Evolutionary conservation across 2,329 filamentous ascomycete genomes (phyloP).

Genomic region (Pseudogymnoascus sp.): DNA sequence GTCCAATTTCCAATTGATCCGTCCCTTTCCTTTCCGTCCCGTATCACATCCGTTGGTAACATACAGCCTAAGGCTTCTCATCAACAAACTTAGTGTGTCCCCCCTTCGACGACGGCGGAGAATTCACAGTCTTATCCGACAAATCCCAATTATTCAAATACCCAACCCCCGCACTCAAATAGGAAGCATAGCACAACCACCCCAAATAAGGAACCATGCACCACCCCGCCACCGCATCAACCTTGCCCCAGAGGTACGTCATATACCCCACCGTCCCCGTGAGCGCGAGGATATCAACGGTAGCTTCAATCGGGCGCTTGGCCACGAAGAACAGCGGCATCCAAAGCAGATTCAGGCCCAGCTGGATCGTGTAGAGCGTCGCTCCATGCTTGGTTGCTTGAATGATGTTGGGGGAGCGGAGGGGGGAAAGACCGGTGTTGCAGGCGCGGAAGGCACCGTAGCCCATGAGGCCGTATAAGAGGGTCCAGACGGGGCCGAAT

Average conservation of each 20-base stretch:
- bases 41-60: constrained; percentile 16
- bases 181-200: constrained; percentile 84
- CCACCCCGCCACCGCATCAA: constrained; percentile 66
- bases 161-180: constrained; percentile 63
- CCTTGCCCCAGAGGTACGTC: constrained; percentile 63
- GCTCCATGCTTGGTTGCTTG: constrained; percentile 57
- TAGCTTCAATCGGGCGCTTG: constrained; percentile 63
- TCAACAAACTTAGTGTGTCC: constrained; percentile 26
- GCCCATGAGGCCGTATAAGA: constrained; percentile 71
- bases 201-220: constrained; percentile 71
- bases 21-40: constrained; percentile 16
- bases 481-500: constrained; percentile 58
- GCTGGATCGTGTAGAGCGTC: constrained; percentile 76
- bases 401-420: constrained; percentile 44
- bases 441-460: constrained; percentile 78
- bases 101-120: constrained; percentile 15
- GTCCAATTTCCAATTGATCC: constrained; percentile 9
- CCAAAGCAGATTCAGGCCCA: constrained; percentile 78
- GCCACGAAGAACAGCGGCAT: constrained; percentile 88
- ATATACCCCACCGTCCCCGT: constrained; percentile 65
- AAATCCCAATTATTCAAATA: constrained; percentile 62
- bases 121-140: constrained; percentile 24
- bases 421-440: constrained; percentile 49
- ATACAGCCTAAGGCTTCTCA: constrained; percentile 21
- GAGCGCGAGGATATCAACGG: constrained; percentile 65